phyloP scores from a whole-genome alignment of 805 yeast genomes.

The Ascoidea tarda region DNA sequence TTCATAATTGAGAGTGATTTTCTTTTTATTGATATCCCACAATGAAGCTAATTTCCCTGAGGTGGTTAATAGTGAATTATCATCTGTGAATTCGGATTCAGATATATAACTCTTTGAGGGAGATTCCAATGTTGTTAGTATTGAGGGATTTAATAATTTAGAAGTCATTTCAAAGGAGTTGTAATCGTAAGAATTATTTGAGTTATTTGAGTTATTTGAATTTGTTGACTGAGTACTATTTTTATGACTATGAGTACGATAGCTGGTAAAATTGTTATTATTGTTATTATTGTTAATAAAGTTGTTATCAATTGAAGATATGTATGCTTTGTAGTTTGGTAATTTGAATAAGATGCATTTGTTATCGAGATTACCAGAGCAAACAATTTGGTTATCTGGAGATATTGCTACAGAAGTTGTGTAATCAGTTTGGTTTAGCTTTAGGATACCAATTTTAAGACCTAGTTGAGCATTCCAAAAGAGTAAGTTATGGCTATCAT shows the following conservation, averaged over 20 bases:
- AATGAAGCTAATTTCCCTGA: neutral
- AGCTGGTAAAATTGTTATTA: no score
- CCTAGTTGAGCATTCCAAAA: neutral
- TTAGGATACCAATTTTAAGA: neutral
- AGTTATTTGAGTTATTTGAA: no score
- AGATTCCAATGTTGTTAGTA: neutral
- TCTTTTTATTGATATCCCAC: neutral
- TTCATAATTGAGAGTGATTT: neutral
- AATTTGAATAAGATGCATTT: neutral
- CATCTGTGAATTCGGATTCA: neutral
- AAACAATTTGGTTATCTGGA: no score
- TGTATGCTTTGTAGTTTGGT: neutral
- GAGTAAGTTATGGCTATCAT: neutral
- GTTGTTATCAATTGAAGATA: neutral
- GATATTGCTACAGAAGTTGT: neutral
- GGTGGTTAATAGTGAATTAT: neutral
- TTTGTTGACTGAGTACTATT: no score
- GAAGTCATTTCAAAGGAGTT: no score
- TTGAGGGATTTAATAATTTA: neutral
- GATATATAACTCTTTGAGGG: neutral
- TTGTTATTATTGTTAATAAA: no score
- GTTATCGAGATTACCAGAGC: neutral
- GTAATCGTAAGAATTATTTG: no score
- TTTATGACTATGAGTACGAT: no score
- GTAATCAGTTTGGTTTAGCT: neutral